Evolutionary conservation across 768 basidiomycete species (phyloP).

Genomic region (Russula griseocarnosa): DNA sequence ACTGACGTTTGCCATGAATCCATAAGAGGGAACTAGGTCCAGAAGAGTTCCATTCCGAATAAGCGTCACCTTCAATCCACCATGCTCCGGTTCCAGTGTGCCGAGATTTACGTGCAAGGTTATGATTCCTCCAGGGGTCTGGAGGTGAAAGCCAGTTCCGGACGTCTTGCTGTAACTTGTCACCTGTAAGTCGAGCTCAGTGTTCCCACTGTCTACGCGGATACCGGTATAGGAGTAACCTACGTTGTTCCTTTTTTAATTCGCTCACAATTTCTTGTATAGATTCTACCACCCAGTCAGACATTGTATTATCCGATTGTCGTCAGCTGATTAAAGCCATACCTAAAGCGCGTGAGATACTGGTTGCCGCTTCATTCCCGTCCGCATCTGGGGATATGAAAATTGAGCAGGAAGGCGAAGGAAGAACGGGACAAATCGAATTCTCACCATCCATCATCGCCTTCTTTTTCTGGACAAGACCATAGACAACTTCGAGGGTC

Average conservation of each 20-base stretch:
- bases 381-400: not conserved
- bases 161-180: not conserved
- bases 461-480: not conserved
- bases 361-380: not conserved
- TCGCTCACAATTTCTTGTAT: not conserved
- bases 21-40: not conserved
- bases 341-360: not conserved
- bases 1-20: constrained; percentile 12
- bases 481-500: constrained; percentile 1
- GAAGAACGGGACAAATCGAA: too few relatives aligned
- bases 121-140: constrained; percentile 6
- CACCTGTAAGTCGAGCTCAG: constrained; percentile 1
- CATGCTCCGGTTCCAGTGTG: not conserved
- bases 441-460: constrained; percentile 2
- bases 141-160: constrained; percentile 10
- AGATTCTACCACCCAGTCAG: not conserved
- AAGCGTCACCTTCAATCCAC: not conserved
- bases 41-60: not conserved
- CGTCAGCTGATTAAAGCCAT: not conserved
- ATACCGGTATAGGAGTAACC: not conserved
- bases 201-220: too few relatives aligned
- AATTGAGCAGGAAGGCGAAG: not conserved
- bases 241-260: not conserved
- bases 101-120: not conserved
- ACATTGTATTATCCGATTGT: not conserved